A percentile compares a stretch with the other conserved stretches of the same genome.
Conservation (phyloP, 331 rosid species). For the Cydonia oblonga region DNA sequence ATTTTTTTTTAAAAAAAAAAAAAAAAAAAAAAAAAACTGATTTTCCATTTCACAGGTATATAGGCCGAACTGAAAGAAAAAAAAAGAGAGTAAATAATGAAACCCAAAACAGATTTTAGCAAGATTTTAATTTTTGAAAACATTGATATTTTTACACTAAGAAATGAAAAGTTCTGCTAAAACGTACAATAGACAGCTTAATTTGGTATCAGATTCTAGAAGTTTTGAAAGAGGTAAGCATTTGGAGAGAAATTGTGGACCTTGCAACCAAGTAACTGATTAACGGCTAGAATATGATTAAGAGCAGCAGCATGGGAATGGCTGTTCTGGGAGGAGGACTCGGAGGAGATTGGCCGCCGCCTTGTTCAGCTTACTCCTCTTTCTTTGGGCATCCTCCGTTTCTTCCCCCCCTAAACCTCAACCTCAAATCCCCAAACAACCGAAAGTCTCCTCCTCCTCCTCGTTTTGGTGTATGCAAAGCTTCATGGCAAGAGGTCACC, state of each 20-base stretch:
- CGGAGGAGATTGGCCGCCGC: not conserved
- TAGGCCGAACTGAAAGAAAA: no score
- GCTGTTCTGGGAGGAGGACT: constrained; percentile 5
- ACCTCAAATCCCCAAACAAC: constrained; percentile 3
- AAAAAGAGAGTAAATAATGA: no score
- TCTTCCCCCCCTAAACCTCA: not conserved
- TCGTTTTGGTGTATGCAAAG: constrained; percentile 29
- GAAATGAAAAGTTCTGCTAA: accelerated
- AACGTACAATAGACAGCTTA: accelerated
- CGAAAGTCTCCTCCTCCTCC: not conserved
- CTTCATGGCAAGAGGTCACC: constrained; percentile 85
- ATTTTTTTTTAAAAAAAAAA: no score
- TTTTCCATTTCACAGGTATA: no score
- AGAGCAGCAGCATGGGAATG: constrained; percentile 9
- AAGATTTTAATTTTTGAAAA: no score
- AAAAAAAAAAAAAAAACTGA: no score
- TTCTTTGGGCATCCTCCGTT: constrained; percentile 17
- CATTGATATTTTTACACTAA: no score
- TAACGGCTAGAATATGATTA: not conserved
- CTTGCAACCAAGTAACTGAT: no score
- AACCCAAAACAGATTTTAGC: no score
- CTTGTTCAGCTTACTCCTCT: constrained; percentile 19
- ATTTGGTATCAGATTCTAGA: no score
- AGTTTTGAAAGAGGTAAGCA: no score
- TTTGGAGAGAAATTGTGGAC: no score